Conservation (phyloP, 345 rosid species). For the Cardamine chenopodiifolia region DNA sequence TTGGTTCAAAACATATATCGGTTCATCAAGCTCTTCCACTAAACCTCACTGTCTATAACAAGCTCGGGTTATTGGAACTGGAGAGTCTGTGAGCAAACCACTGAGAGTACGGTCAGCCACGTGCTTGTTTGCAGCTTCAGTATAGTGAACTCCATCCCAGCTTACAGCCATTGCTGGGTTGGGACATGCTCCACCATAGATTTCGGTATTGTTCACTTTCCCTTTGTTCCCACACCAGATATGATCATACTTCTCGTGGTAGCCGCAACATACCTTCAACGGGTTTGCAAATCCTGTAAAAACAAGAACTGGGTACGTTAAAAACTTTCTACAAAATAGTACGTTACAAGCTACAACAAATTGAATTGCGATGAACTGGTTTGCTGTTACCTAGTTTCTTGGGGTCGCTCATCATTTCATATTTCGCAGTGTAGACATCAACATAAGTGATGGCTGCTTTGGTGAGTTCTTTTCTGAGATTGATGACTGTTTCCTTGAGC, state of each 20-base stretch:
- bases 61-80: constrained; percentile 58
- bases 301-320: background rate
- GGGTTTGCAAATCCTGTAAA: constrained; percentile 62
- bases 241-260: constrained; percentile 59
- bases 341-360: background rate
- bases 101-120: constrained; percentile 62
- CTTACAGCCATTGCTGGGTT: constrained; percentile 54
- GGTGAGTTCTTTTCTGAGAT: constrained; percentile 60
- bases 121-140: constrained; percentile 73
- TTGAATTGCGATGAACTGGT: background rate
- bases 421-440: constrained; percentile 77
- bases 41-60: constrained; percentile 54
- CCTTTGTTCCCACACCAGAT: constrained; percentile 72
- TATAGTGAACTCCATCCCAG: constrained; percentile 75
- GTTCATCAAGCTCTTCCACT: constrained; percentile 18
- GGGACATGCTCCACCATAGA: constrained; percentile 56
- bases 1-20: background rate
- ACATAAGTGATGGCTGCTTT: constrained; percentile 75
- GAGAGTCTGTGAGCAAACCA: constrained; percentile 69
- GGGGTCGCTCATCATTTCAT: constrained; percentile 67
- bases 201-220: constrained; percentile 54
- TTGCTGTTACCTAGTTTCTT: constrained; percentile 56
- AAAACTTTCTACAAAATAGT: background rate
- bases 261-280: constrained; percentile 65
- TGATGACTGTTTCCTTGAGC: constrained; percentile 63